These are phyloP conservation scores for Hericium rajendrae DNA, from an alignment of 768 basidiomycete genomes.

Conservation along the genomic window DNA sequence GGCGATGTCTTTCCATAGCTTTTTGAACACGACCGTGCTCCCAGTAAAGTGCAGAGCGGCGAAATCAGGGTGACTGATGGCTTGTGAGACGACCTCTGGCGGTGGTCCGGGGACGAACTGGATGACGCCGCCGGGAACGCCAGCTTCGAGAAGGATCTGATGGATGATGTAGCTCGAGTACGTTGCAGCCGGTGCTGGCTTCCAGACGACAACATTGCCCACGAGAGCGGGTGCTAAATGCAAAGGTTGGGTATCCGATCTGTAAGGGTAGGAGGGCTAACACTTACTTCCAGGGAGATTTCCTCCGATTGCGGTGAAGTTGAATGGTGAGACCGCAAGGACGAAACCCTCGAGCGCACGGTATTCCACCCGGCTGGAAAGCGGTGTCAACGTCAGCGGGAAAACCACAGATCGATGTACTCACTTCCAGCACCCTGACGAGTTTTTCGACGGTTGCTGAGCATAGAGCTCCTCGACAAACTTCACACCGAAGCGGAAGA, in stretches of 20 bases:
- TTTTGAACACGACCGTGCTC: constrained; percentile 88
- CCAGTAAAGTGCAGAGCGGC: constrained; percentile 95
- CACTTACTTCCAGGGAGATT: constrained; percentile 70
- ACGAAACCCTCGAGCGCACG: constrained; percentile 98
- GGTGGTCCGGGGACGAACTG: constrained; percentile 94
- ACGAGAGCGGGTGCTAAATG: constrained; percentile 75
- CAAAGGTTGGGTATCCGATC: too few relatives aligned
- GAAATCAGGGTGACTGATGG: constrained; percentile 69
- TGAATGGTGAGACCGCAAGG: constrained; percentile 95
- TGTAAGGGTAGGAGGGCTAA: background rate
- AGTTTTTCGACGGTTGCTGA: constrained; percentile 83
- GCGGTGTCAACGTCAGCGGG: constrained; percentile 4
- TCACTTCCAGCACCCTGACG: constrained; percentile 89
- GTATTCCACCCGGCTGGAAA: constrained; percentile 83
- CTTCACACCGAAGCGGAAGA: constrained; percentile 94
- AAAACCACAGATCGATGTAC: constrained; percentile 21
- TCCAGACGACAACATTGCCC: constrained; percentile 95
- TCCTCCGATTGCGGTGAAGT: constrained; percentile 96
- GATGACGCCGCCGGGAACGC: constrained; percentile 88
- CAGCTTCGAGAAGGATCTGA: constrained; percentile 89
- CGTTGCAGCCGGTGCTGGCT: constrained; percentile 90
- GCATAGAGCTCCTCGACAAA: constrained; percentile 92
- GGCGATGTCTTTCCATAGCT: constrained; percentile 94
- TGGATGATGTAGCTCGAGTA: constrained; percentile 92
- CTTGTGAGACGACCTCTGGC: constrained; percentile 75